Evolutionary conservation across 495 filamentous ascomycete genomes (phyloP), one percentile per base, ranked within the genome.

Genomic region (Lasiosphaeria ovina): DNA sequence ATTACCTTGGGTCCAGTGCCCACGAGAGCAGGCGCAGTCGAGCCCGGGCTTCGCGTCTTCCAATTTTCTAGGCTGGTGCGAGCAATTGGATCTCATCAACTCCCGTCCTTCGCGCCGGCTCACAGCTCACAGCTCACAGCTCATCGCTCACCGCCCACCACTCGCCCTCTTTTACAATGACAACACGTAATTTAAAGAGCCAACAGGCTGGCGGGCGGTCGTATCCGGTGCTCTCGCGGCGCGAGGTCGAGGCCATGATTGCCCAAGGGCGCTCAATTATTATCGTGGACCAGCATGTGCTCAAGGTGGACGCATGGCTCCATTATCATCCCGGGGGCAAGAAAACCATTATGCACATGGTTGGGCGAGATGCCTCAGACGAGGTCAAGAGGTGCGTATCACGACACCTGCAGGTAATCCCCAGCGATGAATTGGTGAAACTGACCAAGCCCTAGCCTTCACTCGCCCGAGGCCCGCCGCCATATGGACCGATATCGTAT

Each of bases 301-400:
- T 98, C 58, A 94, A 90, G 76, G 85, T 89, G 3, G 93, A 98
- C 73, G 81, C 89, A 35, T 98, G 90, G 89, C 78, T 93, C 36
- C 82, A 83, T 54, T 98, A 86, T 69, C 94, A 98, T 68, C 94
- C 94, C 14, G 94, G 94, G 57, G 94, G 94, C 51, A 89, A 93
- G 66, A 96, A 91, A 74, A 83, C 95, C 31, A 96, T 98, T 62
- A 78, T 84, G 73, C 94, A 98, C 71, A 93, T 98, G 92, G 87
- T 98, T 54, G 94, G 94, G 54, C 84, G 91, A 75, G 94, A 98
- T 86, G 95, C 91, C 42, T 97, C 94, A 16, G 92, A 97, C 73
- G 94, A 98, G 75, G 87, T 97, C 67, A 92, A 89, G 74, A 88
- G 84, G 91, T 97, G 82, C 58, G 91, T 61, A 32, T 24, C 16